Base-by-base conservation (phyloP, 495 filamentous ascomycete genomes). In the Aspergillus biplanus region DNA sequence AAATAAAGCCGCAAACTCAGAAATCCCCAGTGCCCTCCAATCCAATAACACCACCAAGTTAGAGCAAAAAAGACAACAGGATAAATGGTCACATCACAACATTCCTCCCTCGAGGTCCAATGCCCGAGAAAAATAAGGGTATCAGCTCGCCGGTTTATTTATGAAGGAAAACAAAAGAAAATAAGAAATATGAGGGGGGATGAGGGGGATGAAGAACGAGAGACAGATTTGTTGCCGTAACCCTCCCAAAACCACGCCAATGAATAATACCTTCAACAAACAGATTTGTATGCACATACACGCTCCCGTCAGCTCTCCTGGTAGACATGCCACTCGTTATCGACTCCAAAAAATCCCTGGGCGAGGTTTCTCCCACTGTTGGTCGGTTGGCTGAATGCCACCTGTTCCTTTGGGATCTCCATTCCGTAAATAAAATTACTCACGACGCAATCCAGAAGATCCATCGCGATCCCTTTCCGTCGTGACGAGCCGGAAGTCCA, bases 311-410 rank as follows among this genome's bases (percentile, higher is more conserved):
- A 71, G 35, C 66, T 70, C 63, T 82, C 81, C 53, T 77, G 72
- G 72, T 84, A 85, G 42, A 84, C 80, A 76, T 80, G 80, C 82
- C 82, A 85, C 53, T 75, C 76, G 59, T 75, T 74, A 46, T 79
- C 73, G 3, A 18, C 33, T 18, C 82, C 83, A 62, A 89, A 91
- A 76, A 89, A 92, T 46, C 79, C 80, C 71, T 83, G 79, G 11
- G 89, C 89, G 62, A 92, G 75, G 44, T 70, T 67, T 27, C 80
- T 82, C 27, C 89, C 89, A 68, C 86, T 90, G 68, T 87, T 87
- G 3, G 89, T 92, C n/a, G 88, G 87, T 67, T 91, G 89, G 69
- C 87, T 90, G 70, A 91, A 91, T 21, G 89, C 89, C 34, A 92
- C 80, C 65, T 81, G 71, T 33, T 80, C 76, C 73, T 88, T 90